Conservation (phyloP, 176 grass and related monocot species). For the Oryza longistaminata region DNA sequence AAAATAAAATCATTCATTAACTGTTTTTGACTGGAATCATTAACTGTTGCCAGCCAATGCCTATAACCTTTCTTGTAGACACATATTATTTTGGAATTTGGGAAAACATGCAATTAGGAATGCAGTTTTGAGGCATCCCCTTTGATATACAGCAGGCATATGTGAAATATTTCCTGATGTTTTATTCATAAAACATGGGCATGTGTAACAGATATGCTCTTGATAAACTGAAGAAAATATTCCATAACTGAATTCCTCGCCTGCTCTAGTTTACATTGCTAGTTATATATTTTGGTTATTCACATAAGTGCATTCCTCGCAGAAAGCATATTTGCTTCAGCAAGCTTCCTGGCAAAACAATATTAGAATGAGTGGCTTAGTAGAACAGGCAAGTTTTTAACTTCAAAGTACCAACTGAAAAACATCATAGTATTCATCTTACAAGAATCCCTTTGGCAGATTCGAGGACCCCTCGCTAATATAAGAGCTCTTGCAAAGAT, state of each 20-base stretch:
- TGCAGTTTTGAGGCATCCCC: not conserved
- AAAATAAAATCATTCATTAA: not conserved
- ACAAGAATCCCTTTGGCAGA: slow-evolving; percentile 48
- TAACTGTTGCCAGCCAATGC: not conserved
- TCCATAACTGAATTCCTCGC: not conserved
- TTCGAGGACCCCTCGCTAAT: slow-evolving; percentile 67
- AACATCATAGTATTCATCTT: slow-evolving; percentile 7
- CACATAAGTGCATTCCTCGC: not conserved
- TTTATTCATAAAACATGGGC: not conserved
- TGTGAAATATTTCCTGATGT: not conserved
- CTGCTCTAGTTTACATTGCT: not conserved
- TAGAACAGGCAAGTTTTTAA: slow-evolving; percentile 63
- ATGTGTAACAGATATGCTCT: not conserved
- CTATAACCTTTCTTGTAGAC: not conserved
- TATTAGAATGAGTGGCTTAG: slow-evolving; percentile 73
- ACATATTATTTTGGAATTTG: not conserved
- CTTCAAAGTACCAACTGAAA: not conserved
- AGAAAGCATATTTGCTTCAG: slow-evolving; percentile 80
- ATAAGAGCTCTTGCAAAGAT: slow-evolving; percentile 78
- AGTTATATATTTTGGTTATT: not conserved
- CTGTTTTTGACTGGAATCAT: not conserved
- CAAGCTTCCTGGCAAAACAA: slow-evolving; percentile 89
- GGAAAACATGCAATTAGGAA: not conserved
- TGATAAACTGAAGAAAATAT: not conserved
- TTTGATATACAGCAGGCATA: not conserved